Base-by-base conservation (phyloP, 2,329 filamentous ascomycete genomes). In the Claviceps africana region DNA sequence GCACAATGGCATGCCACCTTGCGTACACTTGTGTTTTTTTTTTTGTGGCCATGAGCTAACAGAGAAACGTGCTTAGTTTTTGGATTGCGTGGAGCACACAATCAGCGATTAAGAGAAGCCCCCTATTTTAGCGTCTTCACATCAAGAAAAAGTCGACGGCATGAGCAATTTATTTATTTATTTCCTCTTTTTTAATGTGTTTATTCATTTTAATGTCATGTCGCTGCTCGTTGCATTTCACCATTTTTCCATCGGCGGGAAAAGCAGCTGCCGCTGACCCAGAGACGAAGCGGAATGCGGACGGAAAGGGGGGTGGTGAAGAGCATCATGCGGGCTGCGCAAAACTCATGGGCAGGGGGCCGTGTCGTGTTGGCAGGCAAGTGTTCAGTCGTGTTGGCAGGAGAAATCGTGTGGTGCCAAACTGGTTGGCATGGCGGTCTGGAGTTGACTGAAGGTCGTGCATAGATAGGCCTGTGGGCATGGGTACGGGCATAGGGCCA, bases 51-150 rank as follows among this genome's bases (percentile, higher is more conserved):
- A 17, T 28, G 8, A 39, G 35, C 35, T 48, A 31, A 48, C n/a
- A 0, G 33, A 31, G 35, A 37, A n/a, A 37, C 8, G 13, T 45
- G 4, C 4, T 22, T 6, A 60, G 59, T 56, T 60, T 46, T 48
- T 59, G 47, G 51, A 54, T 6, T 61, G 57, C 48, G 47, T 61
- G 40, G 57, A 60, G 48, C 50, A 52, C 33, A 53, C 56, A 44
- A 55, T 58, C 28, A 49, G 37, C 46, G 44, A 46, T 28, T 53
- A 37, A 49, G 43, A 6, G 11, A 39, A 31, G 11, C 8, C 19
- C 19, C 25, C 40, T 19, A 6, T 21, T n/a, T 25, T 8, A 33
- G 37, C 39, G 30, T 33, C 15, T 19, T 6, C 5, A 37, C 35
- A 37, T 17, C 35, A 25, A 37, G 7, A 37, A 37, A n/a, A 37